Evolutionary conservation across 2,329 filamentous ascomycete species (phyloP).

Genomic region (Colletotrichum melonis): DNA sequence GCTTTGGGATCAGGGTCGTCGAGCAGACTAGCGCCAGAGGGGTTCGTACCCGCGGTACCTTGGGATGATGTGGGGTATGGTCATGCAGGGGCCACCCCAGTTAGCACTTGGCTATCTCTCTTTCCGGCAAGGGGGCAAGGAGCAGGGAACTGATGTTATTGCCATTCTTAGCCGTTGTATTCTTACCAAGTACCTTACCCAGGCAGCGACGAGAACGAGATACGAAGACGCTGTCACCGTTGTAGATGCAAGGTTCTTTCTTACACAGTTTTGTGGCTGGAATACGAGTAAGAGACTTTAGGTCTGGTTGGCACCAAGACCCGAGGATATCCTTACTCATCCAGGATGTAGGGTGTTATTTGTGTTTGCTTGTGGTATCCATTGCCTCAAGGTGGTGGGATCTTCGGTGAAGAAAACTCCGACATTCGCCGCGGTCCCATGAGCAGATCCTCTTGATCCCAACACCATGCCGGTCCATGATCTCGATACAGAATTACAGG

Average conservation of each 20-base stretch:
- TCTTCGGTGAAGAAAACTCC: neutral
- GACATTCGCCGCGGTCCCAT: neutral
- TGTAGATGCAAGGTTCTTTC: neutral
- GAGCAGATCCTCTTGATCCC: neutral
- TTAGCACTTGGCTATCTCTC: conserved; percentile 15
- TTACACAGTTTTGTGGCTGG: neutral
- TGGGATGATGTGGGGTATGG: neutral
- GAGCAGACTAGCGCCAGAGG: neutral
- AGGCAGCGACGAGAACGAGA: neutral
- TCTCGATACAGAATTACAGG: too few species aligned
- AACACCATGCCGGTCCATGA: neutral
- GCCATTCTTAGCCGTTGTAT: neutral
- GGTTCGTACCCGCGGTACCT: neutral
- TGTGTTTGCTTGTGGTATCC: neutral
- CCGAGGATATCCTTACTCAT: neutral
- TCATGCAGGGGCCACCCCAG: conserved; percentile 4
- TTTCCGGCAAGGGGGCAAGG: neutral
- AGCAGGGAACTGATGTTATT: conserved; percentile 2
- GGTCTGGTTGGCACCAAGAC: neutral
- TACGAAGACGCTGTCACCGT: neutral
- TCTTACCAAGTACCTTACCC: neutral
- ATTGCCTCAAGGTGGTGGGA: neutral
- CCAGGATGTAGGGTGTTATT: neutral
- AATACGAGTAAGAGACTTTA: neutral
- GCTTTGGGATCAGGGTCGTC: conserved; percentile 18